These are phyloP conservation scores for Saccharomyces hybrid DNA, from an alignment of 1,139 yeast species.

Conservation along the genomic window DNA sequence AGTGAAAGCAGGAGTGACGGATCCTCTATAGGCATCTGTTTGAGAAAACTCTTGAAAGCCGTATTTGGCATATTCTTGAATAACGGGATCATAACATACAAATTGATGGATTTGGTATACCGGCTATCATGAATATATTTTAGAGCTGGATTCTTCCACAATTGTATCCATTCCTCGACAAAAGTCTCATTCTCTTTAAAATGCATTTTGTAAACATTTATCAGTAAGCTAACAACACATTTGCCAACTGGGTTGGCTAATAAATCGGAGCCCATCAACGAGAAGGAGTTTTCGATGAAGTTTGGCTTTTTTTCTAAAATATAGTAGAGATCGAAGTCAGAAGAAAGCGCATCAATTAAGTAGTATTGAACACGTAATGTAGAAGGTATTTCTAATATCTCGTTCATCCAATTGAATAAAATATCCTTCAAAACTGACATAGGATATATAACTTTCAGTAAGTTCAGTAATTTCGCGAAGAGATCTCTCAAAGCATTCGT, in stretches of 20 bases:
- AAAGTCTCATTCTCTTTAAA: slow-evolving; percentile 12
- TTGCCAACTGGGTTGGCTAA: slow-evolving; percentile 65
- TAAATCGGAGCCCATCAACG: slow-evolving; percentile 48
- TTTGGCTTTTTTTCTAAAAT: slow-evolving; percentile 40
- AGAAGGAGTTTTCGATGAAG: slow-evolving; percentile 42
- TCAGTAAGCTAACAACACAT: slow-evolving; percentile 45
- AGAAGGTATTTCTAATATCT: slow-evolving; percentile 39
- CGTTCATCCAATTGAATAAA: slow-evolving; percentile 41
- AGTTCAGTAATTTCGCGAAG: slow-evolving; percentile 43
- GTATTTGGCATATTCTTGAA: slow-evolving; percentile 43
- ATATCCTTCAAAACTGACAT: slow-evolving; percentile 19
- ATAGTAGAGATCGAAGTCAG: slow-evolving; percentile 38
- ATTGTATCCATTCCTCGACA: slow-evolving; percentile 41
- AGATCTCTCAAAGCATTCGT: slow-evolving; percentile 60
- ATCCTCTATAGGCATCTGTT: slow-evolving; percentile 26
- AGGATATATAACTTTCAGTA: slow-evolving; percentile 31
- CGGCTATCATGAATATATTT: slow-evolving; percentile 27
- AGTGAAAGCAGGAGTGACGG: slow-evolving; percentile 46
- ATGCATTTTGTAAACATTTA: slow-evolving; percentile 32
- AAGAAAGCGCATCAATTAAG: slow-evolving; percentile 48
- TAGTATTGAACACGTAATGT: slow-evolving; percentile 55
- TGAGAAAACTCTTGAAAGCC: slow-evolving; percentile 38
- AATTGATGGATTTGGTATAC: slow-evolving; percentile 45
- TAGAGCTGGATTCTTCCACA: slow-evolving; percentile 45
- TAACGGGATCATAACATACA: slow-evolving; percentile 56